Evolutionary conservation across 495 filamentous ascomycete species (phyloP).

Genomic region (Daldinia childiae): DNA sequence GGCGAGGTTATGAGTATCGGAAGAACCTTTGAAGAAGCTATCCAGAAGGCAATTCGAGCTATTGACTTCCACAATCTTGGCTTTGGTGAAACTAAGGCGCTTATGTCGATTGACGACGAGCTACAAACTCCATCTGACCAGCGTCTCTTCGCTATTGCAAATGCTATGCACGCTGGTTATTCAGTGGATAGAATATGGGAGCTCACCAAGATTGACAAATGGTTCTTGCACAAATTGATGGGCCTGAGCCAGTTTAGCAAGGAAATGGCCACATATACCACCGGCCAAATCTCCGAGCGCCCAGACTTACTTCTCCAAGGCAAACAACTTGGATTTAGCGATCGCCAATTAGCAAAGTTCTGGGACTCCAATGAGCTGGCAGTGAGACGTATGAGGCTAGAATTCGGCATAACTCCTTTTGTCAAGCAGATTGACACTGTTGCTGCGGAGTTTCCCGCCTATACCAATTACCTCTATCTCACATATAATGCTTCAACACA

Average conservation of each 20-base stretch:
- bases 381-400: conserved; percentile 80
- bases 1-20: conserved; percentile 99
- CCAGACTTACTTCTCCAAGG: conserved; percentile 74
- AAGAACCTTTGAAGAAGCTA: conserved; percentile 95
- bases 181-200: conserved; percentile 96
- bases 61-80: conserved; percentile 96
- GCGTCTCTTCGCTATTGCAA: conserved; percentile 95
- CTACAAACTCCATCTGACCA: conserved; percentile 97
- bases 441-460: conserved; percentile 93
- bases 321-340: conserved; percentile 93
- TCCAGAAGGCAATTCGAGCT: conserved; percentile 95
- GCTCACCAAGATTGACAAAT: conserved; percentile 97
- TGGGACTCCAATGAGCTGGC: conserved; percentile 92
- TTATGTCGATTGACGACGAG: conserved; percentile 96
- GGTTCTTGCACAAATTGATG: conserved; percentile 93
- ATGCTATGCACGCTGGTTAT: conserved; percentile 95
- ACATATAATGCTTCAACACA: conserved; percentile 93
- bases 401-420: conserved; percentile 84
- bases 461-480: conserved; percentile 96
- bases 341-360: conserved; percentile 93
- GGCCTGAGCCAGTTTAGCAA: conserved; percentile 88
- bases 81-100: conserved; percentile 87
- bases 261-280: conserved; percentile 73
- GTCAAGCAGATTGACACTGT: conserved; percentile 99
- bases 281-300: conserved; percentile 67